Base-by-base conservation (phyloP, 1,139 yeast genomes). In the Suhomyces ambrosiae region DNA sequence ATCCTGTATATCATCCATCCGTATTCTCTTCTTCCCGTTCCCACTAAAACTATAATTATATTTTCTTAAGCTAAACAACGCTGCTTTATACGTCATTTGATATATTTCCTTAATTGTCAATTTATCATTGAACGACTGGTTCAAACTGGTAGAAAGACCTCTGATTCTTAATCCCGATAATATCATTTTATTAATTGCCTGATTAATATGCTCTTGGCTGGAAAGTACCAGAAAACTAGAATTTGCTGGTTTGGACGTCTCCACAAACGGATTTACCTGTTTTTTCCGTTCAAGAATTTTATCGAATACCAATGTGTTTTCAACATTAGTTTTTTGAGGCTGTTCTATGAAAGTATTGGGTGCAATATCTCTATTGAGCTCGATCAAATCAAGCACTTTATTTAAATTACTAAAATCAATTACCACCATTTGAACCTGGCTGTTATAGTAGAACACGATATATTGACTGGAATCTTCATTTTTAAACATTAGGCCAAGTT, bases 111-210 rank as follows among this genome's bases (percentile, higher is more conserved):
- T 67, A 21, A 68, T 58, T 23, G 65, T 58, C 11, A 70, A 45
- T 36, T 56, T 63, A 19, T 65, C 72, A 40, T 67, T 67, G 8
- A 50, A 41, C 4, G 63, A 48, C 13, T 48, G 50, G 27, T 43
- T 48, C 36, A 52, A 42, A 30, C 48, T 58, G 21, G 60, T 52
- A 2, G 69, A 60, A 26, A 71, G 53, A 1, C 76, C 76, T 32
- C 77, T 54, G 16, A 71, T 56, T 40, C 77, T 49, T 25, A 71
- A 55, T 0, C 76, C 77, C 5, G 75, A 68, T 7, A 65, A 51
- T 5, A 70, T 62, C 12, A 69, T 52, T 40, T 65, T 66, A 35
- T 58, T 61, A 18, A 68, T 54, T 8, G 68, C 66, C 37, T 54
- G 60, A 37, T 60, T 57, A 18, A 65, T 56, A 40, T 67, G 73